A percentile compares a stretch with the other conserved stretches of the same genome.
Conservation (phyloP, 2,329 filamentous ascomycete genomes). For the Orbilia oligospora region DNA sequence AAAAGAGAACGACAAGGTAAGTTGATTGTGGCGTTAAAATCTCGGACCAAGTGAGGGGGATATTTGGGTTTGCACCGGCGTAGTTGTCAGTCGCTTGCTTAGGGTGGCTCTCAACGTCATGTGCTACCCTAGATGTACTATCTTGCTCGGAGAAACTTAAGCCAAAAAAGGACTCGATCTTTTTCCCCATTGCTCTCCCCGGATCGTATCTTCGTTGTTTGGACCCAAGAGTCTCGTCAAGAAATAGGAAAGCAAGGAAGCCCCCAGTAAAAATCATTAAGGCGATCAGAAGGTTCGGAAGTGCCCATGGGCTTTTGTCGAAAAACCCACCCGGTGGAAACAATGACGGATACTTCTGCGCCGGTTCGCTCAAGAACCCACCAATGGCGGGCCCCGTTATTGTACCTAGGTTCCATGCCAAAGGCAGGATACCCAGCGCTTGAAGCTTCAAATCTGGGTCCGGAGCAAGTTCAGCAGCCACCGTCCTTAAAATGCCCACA, state of each 20-base stretch:
- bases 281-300: slow-evolving; percentile 90
- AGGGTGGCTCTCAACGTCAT: slow-evolving; percentile 70
- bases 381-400: slow-evolving; percentile 91
- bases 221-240: slow-evolving; percentile 82
- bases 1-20: slow-evolving; percentile 84
- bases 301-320: slow-evolving; percentile 83
- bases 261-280: slow-evolving; percentile 83
- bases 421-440: slow-evolving; percentile 93
- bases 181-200: slow-evolving; percentile 33
- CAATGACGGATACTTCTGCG: slow-evolving; percentile 77
- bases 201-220: slow-evolving; percentile 16
- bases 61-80: slow-evolving; percentile 66
- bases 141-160: slow-evolving; percentile 69
- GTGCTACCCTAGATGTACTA: slow-evolving; percentile 66
- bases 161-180: slow-evolving; percentile 65
- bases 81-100: slow-evolving; percentile 65
- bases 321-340: slow-evolving; percentile 81
- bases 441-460: slow-evolving; percentile 76
- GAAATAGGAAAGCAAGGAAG: slow-evolving; percentile 81
- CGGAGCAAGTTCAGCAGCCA: slow-evolving; percentile 89
- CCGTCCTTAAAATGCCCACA: slow-evolving; percentile 90
- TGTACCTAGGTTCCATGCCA: slow-evolving; percentile 91
- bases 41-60: slow-evolving; percentile 71
- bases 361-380: slow-evolving; percentile 85
- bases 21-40: slow-evolving; percentile 75